Conservation (phyloP, 1,139 yeast species). For the Lodderomyces parapsilosis region DNA sequence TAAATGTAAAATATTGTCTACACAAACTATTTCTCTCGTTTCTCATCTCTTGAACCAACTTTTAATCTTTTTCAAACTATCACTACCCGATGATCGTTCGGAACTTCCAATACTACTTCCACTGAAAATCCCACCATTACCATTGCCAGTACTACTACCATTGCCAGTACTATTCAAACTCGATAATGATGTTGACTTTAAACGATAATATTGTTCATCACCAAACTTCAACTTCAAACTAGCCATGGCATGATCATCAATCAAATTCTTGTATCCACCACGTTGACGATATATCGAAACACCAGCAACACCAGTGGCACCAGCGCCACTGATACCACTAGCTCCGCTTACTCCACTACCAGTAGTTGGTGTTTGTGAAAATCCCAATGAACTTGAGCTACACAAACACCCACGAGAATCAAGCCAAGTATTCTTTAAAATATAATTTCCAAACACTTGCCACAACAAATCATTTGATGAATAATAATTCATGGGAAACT, state of each 20-base stretch:
- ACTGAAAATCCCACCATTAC: neutral
- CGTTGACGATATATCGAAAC: neutral
- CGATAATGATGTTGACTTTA: slow-evolving; percentile 1
- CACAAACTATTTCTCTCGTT: neutral
- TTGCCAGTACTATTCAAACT: slow-evolving; percentile 2
- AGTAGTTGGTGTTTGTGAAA: no score
- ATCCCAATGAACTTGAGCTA: slow-evolving; percentile 3
- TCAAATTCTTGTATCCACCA: slow-evolving; percentile 18
- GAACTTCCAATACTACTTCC: slow-evolving; percentile 1
- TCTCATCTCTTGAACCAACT: neutral
- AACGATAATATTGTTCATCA: slow-evolving; percentile 2
- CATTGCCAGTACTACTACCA: neutral
- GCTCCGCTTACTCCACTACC: no score
- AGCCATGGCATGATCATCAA: slow-evolving; percentile 34
- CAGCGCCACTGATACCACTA: slow-evolving; percentile 10
- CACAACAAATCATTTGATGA: slow-evolving; percentile 21
- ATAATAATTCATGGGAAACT: slow-evolving; percentile 35
- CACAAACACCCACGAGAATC: slow-evolving; percentile 20
- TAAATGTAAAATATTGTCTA: neutral
- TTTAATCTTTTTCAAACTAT: neutral
- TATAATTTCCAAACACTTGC: slow-evolving; percentile 34
- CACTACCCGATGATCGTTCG: neutral
- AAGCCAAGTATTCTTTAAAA: slow-evolving; percentile 28
- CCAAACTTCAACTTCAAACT: slow-evolving; percentile 34
- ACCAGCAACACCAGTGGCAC: slow-evolving; percentile 16